Evolutionary conservation across 1,139 yeast genomes (phyloP).

Genomic region (Suhomyces kunorum): DNA sequence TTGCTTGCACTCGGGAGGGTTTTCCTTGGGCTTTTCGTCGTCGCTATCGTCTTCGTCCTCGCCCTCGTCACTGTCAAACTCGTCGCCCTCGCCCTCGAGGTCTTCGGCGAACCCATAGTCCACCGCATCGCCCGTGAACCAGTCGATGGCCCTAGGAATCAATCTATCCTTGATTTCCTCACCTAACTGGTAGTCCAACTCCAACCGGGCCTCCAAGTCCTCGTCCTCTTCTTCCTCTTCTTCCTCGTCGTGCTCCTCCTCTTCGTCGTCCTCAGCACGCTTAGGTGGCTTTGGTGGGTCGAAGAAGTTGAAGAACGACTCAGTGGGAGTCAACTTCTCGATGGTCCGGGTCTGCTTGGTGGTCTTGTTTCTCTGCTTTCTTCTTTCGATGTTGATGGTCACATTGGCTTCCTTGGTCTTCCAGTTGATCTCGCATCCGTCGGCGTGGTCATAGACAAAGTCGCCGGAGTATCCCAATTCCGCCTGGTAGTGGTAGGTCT

Average conservation of each 20-base stretch:
- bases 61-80: slow-evolving; percentile 41
- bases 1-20: slow-evolving; percentile 89
- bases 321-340: slow-evolving; percentile 89
- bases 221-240: slow-evolving; percentile 63
- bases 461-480: slow-evolving; percentile 96
- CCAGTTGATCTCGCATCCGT: slow-evolving; percentile 89
- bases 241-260: slow-evolving; percentile 38
- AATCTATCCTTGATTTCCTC: slow-evolving; percentile 95
- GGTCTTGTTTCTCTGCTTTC: slow-evolving; percentile 96
- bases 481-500: slow-evolving; percentile 91
- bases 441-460: slow-evolving; percentile 95
- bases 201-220: slow-evolving; percentile 81
- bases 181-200: slow-evolving; percentile 92
- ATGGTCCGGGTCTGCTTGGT: slow-evolving; percentile 96
- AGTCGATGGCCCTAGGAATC: slow-evolving; percentile 93
- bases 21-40: slow-evolving; percentile 48
- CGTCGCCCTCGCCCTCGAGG: slow-evolving; percentile 48
- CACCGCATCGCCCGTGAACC: slow-evolving; percentile 98
- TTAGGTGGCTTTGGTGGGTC: slow-evolving; percentile 86
- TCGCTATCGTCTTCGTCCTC: slow-evolving; percentile 51
- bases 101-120: slow-evolving; percentile 52
- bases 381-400: slow-evolving; percentile 84
- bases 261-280: slow-evolving; percentile 33
- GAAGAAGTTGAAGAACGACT: slow-evolving; percentile 93
- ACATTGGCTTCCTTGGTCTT: slow-evolving; percentile 75